Evolutionary conservation across 768 basidiomycete species (phyloP), one percentile per base, ranked within the genome.

Genomic region (Agaricus sinodeliciosus): DNA sequence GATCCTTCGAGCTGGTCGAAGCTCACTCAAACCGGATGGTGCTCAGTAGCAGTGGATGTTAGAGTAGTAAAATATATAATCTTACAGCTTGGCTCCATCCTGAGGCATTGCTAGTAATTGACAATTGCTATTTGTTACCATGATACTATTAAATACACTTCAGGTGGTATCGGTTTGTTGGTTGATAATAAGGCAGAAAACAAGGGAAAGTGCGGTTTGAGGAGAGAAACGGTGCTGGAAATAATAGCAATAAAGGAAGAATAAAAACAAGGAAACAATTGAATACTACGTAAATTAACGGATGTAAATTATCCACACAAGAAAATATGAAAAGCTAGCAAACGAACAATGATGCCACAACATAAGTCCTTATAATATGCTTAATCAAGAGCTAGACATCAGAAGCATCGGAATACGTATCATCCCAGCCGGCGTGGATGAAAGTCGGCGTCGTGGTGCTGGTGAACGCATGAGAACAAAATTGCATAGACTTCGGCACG

Each of bases 1-100:
- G 72, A 95, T 98, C 57, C 70, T 98, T 58, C 79, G 90, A 43
- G 90, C 90, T 22, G 90, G 90, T 34, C 85, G 90, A 53, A 90
- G 87, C 67, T 92, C 89, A 47, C 72, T 92, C 63, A 92, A 92
- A 65, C 79, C 90, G 8, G 89, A 92, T 46, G 87, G 86, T 15
- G 72, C 69, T 48, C 73, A 75, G 63, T 76, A 71, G 63, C 59
- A 43, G 22, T 44, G 27, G 41, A 43, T 16, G 15, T 41, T 40
- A 27, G 44, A 54, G 39, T 18, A 46, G 52, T 28, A 1, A 22
- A 22, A 22, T 22, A 39, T 22, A 43, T 48, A 49, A 39, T 49
- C 37, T 25, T 28, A 47, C 31, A 5, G 11, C 7, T 46, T 27
- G 13, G 35, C 37, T 48, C 34, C 18, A 39, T 15, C 2, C 31